Conservation (phyloP, 2,329 filamentous ascomycete genomes). For the Claviceps sp. region DNA sequence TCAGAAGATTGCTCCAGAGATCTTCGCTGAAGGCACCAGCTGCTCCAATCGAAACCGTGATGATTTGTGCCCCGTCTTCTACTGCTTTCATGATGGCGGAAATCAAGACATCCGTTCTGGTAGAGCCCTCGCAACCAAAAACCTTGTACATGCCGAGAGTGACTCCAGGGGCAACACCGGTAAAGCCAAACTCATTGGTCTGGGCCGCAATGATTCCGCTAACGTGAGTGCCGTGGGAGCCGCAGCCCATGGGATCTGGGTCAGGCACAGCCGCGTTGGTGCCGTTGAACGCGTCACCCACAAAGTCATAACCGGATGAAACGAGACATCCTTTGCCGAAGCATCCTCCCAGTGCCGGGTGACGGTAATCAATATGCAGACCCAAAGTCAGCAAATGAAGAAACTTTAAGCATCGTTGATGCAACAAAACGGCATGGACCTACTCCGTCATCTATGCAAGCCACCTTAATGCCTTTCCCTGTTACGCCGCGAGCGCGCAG, state of each 20-base stretch:
- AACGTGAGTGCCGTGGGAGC: conserved; percentile 13
- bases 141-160: conserved; percentile 4
- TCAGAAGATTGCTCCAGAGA: conserved; percentile 28
- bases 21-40: conserved; percentile 18
- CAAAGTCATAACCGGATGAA: conserved; percentile 12
- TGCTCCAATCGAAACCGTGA: conserved; percentile 13
- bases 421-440: conserved; percentile 12
- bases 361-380: conserved; percentile 40
- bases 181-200: conserved; percentile 1
- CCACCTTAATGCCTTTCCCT: conserved; percentile 8
- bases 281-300: conserved; percentile 10
- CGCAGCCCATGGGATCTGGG: conserved; percentile 10
- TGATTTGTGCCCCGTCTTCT: conserved; percentile 28
- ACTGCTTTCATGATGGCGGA: conserved; percentile 40
- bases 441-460: conserved; percentile 17
- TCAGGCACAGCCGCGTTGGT: conserved; percentile 9
- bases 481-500: conserved; percentile 6
- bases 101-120: conserved; percentile 32
- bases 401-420: neutral
- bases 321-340: conserved; percentile 37
- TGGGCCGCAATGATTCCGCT: conserved; percentile 14
- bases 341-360: conserved; percentile 45
- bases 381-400: neutral
- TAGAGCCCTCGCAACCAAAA: conserved; percentile 14
- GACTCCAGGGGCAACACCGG: conserved; percentile 3